Percentiles rank a stretch among this genome's conserved stretches.
Conservation (phyloP, 108 stramenopile species). For the Heterococcus sp. region DNA sequence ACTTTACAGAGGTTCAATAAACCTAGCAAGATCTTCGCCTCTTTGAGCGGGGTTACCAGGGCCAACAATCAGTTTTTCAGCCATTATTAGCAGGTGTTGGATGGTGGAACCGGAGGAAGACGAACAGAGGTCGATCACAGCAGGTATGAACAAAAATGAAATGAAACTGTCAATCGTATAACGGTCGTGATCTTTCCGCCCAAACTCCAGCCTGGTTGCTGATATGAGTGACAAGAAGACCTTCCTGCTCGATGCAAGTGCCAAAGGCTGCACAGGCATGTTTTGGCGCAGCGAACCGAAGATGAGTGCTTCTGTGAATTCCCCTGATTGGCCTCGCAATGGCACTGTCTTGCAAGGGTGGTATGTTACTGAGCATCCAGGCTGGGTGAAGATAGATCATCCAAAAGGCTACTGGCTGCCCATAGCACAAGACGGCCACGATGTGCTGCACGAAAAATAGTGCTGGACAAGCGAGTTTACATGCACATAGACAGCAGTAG, state of each 20-base stretch:
- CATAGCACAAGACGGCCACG: constrained; percentile 26
- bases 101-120: background rate
- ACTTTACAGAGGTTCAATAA: too few species aligned
- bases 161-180: too few species aligned
- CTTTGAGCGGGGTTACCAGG: too few species aligned
- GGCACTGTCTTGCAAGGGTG: constrained; percentile 28
- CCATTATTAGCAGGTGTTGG: background rate
- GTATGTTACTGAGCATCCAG: constrained; percentile 28
- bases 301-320: constrained; percentile 2
- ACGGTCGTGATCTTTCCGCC: too few species aligned
- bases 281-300: constrained; percentile 28
- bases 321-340: constrained; percentile 42
- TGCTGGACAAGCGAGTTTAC: too few species aligned
- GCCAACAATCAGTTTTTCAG: background rate
- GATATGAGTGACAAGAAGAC: too few species aligned
- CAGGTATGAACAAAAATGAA: too few species aligned
- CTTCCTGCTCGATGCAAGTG: constrained; percentile 38
- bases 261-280: constrained; percentile 31
- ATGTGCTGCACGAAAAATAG: constrained; percentile 26
- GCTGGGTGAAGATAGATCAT: constrained; percentile 36
- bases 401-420: constrained; percentile 42
- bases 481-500: too few species aligned
- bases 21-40: too few species aligned
- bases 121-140: background rate
- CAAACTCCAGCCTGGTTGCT: too few species aligned